Conservation (phyloP, 805 yeast species). For the Saccharomyces jurei region DNA sequence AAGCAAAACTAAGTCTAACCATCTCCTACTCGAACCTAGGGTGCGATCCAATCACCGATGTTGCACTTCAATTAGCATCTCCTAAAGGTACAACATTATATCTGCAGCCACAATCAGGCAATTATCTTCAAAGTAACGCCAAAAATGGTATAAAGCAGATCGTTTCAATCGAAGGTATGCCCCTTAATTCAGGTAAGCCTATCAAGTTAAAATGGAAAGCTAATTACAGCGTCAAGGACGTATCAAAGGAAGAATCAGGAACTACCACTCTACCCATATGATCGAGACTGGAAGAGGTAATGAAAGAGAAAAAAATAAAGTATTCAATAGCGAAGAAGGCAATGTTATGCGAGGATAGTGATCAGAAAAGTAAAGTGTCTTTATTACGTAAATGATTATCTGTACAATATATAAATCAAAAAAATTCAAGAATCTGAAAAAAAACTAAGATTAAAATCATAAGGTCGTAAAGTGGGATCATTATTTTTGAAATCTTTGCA, state of each 20-base stretch:
- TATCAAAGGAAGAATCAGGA: conserved; percentile 48
- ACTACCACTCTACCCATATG: conserved; percentile 36
- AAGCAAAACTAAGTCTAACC: conserved; percentile 36
- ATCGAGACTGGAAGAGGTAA: not conserved
- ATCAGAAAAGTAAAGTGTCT: not conserved
- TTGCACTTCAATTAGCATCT: conserved; percentile 61
- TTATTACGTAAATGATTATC: not conserved
- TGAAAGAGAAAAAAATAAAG: not conserved
- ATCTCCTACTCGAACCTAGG: conserved; percentile 46
- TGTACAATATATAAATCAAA: not conserved
- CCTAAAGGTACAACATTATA: conserved; percentile 53
- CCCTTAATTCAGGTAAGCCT: conserved; percentile 29
- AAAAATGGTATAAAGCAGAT: conserved; percentile 47
- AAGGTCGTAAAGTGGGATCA: conserved; percentile 4
- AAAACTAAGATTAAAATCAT: not conserved
- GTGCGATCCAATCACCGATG: conserved; percentile 37
- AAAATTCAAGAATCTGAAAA: not conserved
- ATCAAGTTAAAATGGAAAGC: conserved; percentile 73
- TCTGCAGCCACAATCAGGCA: conserved; percentile 56
- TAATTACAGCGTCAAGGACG: conserved; percentile 44
- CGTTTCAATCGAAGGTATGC: conserved; percentile 29
- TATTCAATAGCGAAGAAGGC: not conserved
- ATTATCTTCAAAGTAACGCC: conserved; percentile 40
- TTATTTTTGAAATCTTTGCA: conserved; percentile 30
- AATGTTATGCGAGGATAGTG: not conserved